Evolutionary conservation across 176 grass and related monocot species (phyloP).

Genomic region (Oryza meyeriana): DNA sequence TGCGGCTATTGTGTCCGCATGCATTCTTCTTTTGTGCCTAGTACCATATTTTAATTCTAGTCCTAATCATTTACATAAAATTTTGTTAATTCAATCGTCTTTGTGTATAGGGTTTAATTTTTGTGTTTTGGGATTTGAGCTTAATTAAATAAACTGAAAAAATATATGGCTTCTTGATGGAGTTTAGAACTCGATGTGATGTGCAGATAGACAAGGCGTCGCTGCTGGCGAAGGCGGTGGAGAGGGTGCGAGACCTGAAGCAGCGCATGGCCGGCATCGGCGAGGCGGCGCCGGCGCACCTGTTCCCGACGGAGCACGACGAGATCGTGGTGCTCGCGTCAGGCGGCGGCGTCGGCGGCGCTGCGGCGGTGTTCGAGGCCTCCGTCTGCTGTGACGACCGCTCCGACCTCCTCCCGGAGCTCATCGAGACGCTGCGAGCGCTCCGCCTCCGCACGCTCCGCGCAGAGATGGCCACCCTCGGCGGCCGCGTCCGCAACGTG

Average conservation of each 20-base stretch:
- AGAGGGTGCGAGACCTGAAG: constrained; percentile 87
- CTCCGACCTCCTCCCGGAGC: constrained; percentile 83
- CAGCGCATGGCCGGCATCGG: constrained; percentile 62
- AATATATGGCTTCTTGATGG: background rate
- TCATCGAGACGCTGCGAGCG: constrained; percentile 76
- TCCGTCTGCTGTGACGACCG: constrained; percentile 94
- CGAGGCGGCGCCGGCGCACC: constrained; percentile 43
- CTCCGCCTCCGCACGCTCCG: constrained; percentile 75
- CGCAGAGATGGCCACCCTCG: constrained; percentile 94
- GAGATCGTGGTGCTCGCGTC: constrained; percentile 75
- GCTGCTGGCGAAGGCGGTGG: constrained; percentile 88
- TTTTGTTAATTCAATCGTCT: background rate
- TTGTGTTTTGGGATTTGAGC: background rate
- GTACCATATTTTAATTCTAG: background rate
- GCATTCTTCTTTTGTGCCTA: constrained; percentile 20
- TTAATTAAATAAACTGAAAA: background rate
- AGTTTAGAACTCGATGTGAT: background rate
- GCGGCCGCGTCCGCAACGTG: constrained; percentile 86
- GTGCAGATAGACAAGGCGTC: constrained; percentile 94
- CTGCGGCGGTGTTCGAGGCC: constrained; percentile 54
- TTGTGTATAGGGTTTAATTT: constrained; percentile 22
- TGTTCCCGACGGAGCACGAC: constrained; percentile 82
- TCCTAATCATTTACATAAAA: background rate
- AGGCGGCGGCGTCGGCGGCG: constrained; percentile 16
- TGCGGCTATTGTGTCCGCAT: background rate